A percentile compares a stretch with the other conserved stretches of the same genome.
These are phyloP conservation scores for Zygosaccharomyces pseudobailii DNA, from an alignment of 1,139 yeast genomes.

Conservation along the genomic window DNA sequence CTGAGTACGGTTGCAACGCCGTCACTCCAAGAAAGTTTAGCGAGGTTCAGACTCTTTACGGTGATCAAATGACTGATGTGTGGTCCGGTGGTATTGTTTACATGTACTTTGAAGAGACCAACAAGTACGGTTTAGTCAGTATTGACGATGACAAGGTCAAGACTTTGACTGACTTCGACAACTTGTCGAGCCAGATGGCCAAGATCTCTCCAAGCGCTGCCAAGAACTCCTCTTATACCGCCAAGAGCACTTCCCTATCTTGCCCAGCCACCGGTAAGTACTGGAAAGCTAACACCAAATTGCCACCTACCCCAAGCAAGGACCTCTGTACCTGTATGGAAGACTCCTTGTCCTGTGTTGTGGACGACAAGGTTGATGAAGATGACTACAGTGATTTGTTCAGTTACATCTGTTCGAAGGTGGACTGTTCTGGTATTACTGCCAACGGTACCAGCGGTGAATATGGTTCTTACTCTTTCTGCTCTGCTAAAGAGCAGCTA, in stretches of 20 bases:
- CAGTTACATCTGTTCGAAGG: constrained; percentile 49
- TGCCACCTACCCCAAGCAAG: constrained; percentile 74
- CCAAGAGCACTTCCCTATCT: constrained; percentile 42
- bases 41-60: constrained; percentile 62
- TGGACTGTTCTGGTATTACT: constrained; percentile 51
- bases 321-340: constrained; percentile 59
- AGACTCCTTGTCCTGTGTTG: constrained; percentile 50
- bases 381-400: constrained; percentile 56
- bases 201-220: constrained; percentile 56
- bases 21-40: constrained; percentile 60
- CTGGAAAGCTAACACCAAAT: constrained; percentile 59
- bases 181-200: constrained; percentile 49
- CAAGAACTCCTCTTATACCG: constrained; percentile 45
- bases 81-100: constrained; percentile 89
- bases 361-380: constrained; percentile 42
- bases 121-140: constrained; percentile 70
- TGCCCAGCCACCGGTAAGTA: constrained; percentile 50
- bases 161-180: constrained; percentile 55
- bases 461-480: constrained; percentile 65
- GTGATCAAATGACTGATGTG: constrained; percentile 63
- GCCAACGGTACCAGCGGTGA: constrained; percentile 57
- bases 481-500: constrained; percentile 57
- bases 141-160: constrained; percentile 48
- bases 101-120: constrained; percentile 73
- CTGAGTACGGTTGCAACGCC: constrained; percentile 77